A percentile compares a stretch with the other conserved stretches of the same genome.
Conservation (phyloP, 1,139 yeast species). For the Wickerhamiella pararugosa region DNA sequence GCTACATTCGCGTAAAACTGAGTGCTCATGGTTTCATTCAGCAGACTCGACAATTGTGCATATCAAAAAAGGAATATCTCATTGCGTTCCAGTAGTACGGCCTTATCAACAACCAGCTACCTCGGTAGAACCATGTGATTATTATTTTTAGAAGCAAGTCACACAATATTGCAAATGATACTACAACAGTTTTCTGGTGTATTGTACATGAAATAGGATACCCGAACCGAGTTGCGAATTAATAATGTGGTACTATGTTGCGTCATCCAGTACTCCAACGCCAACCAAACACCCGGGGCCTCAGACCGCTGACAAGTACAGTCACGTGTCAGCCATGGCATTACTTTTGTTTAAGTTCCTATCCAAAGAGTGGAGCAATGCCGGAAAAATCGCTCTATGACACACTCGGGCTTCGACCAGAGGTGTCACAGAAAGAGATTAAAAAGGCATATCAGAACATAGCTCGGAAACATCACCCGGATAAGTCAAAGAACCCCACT, state of each 20-base stretch:
- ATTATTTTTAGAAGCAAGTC: too few relatives aligned
- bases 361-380: background rate
- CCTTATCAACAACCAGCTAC: too few relatives aligned
- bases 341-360: background rate
- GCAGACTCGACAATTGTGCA: too few relatives aligned
- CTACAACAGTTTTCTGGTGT: too few relatives aligned
- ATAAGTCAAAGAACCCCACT: constrained; percentile 19
- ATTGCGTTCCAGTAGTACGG: too few relatives aligned
- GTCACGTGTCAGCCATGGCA: background rate
- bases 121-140: too few relatives aligned
- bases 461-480: constrained; percentile 66
- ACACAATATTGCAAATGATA: too few relatives aligned
- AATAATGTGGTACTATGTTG: background rate
- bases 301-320: background rate
- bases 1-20: too few relatives aligned
- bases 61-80: too few relatives aligned
- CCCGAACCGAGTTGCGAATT: background rate
- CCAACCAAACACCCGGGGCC: background rate
- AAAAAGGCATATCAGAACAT: constrained; percentile 44
- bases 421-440: constrained; percentile 41
- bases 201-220: background rate
- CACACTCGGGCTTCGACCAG: constrained; percentile 27
- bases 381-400: constrained; percentile 9
- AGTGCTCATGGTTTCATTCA: too few relatives aligned
- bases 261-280: background rate